Conservation (phyloP, 345 rosid species). For the Cardamine chenopodiifolia region DNA sequence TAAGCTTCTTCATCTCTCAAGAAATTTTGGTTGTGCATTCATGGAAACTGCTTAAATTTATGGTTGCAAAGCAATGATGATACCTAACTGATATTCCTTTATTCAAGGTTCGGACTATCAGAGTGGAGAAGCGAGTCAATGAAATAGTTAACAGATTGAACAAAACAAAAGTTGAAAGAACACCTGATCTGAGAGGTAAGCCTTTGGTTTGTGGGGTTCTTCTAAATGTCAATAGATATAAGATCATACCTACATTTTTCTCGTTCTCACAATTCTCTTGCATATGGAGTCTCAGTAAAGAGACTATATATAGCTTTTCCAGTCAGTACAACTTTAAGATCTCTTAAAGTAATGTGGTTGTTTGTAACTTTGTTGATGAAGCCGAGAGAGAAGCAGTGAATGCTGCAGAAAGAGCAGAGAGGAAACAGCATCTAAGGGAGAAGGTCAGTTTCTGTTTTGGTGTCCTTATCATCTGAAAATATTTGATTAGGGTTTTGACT, state of each 20-base stretch:
- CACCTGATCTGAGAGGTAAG: constrained; percentile 88
- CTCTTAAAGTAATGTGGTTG: not conserved
- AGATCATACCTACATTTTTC: not conserved
- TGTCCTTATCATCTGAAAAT: not conserved
- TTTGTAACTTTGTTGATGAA: constrained; percentile 43
- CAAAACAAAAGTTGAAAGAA: constrained; percentile 89
- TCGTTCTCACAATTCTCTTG: not conserved
- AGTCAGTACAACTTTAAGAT: not conserved
- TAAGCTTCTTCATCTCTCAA: constrained; percentile 37
- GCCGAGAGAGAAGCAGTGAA: constrained; percentile 91
- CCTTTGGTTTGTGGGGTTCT: constrained; percentile 4
- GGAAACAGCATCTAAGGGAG: constrained; percentile 80
- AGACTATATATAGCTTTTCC: not conserved
- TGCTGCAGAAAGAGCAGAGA: constrained; percentile 93
- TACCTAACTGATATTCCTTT: constrained; percentile 26
- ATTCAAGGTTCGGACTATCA: constrained; percentile 78
- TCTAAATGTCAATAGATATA: not conserved
- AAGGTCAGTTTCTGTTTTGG: constrained; percentile 56
- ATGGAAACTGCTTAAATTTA: not conserved
- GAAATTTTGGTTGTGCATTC: constrained; percentile 12
- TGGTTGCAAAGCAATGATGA: constrained; percentile 5
- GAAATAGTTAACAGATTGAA: constrained; percentile 92
- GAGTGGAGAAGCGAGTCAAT: constrained; percentile 91
- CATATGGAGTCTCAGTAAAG: not conserved
- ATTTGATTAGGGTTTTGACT: constrained; percentile 3